Conservation (phyloP, 768 basidiomycete species). For the Termitomyces bulborhizus region DNA sequence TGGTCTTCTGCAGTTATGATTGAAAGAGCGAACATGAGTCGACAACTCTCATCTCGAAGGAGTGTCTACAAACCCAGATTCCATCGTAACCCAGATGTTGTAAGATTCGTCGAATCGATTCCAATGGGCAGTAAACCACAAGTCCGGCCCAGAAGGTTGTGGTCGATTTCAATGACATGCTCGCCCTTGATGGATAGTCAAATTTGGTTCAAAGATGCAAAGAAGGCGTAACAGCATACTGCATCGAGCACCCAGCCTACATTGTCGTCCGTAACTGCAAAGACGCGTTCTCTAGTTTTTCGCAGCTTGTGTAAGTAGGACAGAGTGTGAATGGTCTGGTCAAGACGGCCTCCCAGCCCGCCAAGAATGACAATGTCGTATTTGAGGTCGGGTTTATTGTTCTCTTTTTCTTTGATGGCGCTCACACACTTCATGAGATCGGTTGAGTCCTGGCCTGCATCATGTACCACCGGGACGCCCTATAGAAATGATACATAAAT, state of each 20-base stretch:
- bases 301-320: slow-evolving; percentile 81
- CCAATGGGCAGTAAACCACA: slow-evolving; percentile 96
- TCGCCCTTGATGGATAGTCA: slow-evolving; percentile 52
- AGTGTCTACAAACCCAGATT: slow-evolving; percentile 58
- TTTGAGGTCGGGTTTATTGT: slow-evolving; percentile 38
- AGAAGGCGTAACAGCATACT: slow-evolving; percentile 29
- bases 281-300: slow-evolving; percentile 49
- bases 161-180: slow-evolving; percentile 74
- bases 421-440: slow-evolving; percentile 92
- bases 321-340: slow-evolving; percentile 90
- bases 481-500: slow-evolving; percentile 20
- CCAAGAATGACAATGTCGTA: slow-evolving; percentile 78
- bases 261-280: slow-evolving; percentile 85
- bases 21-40: neutral
- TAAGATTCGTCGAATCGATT: slow-evolving; percentile 65
- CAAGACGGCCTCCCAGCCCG: slow-evolving; percentile 85
- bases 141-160: slow-evolving; percentile 69
- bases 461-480: slow-evolving; percentile 65
- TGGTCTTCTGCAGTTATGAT: slow-evolving; percentile 36
- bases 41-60: neutral
- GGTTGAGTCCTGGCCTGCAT: slow-evolving; percentile 77
- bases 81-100: slow-evolving; percentile 85
- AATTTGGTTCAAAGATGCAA: neutral
- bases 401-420: slow-evolving; percentile 56
- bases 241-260: slow-evolving; percentile 83